Base-by-base conservation (phyloP, 768 basidiomycete species). In the Mycena chlorophos region DNA sequence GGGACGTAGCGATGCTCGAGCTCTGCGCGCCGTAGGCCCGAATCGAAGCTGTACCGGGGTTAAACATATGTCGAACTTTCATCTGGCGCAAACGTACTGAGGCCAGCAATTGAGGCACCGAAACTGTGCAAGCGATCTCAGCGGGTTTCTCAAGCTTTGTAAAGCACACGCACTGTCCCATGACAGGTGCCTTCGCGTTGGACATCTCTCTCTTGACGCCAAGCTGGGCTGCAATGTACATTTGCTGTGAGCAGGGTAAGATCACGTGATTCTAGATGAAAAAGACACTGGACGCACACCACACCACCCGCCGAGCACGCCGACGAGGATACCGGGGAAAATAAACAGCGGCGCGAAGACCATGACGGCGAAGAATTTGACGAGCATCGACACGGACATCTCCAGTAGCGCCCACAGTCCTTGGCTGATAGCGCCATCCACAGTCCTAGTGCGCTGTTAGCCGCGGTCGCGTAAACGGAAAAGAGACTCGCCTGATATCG, bases 11-110 rank as follows among this genome's bases (percentile, higher is more conserved):
- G 55, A 61, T 70, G 68, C 68, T 78, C 16, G 66, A 56, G 20
- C 67, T 66, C 62, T 81, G 70, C 13, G 79, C 79, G 2, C 75
- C 75, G 59, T 79, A 83, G 0, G 81, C 81, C 19, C 81, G 68
- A 52, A 83, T 80, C 3, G 78, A 67, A 19, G 61, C 66, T 65
- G 22, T 4, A 14, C 34, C n/a, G 26, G 17, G 1, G 3, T 31
- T 52, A 13, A 39, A 50, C 34, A 30, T 23, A 25, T 19, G 22
- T 16, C 26, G 17, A 29, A 4, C 25, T 8, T n/a, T 16, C 5
- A 27, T 8, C 2, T 22, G 3, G 28, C 22, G 17, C 20, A 16
- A 31, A 28, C 60, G 29, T 76, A 62, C 65, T 63, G 12, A 78
- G 56, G 17, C 82, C 82, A 45, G 71, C 66, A 25, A 83, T 74